phyloP scores from a whole-genome alignment of 129 eudicot species.

The Tagetes patula region DNA sequence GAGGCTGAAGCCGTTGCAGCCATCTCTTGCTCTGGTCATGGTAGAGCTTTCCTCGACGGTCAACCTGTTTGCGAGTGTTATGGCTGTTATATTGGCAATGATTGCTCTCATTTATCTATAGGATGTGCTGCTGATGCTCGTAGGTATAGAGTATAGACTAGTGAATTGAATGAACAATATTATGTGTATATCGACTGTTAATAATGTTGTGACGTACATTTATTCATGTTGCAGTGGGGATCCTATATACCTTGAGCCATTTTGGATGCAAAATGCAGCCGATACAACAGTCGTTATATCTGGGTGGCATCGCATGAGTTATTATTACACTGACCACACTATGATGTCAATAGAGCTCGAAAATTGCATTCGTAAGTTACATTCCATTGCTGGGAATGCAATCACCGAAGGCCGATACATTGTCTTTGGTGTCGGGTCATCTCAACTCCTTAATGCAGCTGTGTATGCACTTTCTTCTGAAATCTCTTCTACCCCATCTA shows the following conservation, averaged over 20 bases:
- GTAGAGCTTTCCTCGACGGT: slow-evolving; percentile 11
- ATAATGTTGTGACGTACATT: not conserved
- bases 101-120: slow-evolving; percentile 7
- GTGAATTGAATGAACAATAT: too few species aligned
- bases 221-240: not conserved
- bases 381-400: slow-evolving; percentile 39
- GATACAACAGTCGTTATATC: not conserved
- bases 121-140: not conserved
- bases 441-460: slow-evolving; percentile 63
- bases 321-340: not conserved
- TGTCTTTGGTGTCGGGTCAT: slow-evolving; percentile 55
- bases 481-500: slow-evolving; percentile 14
- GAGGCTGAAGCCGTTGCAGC: slow-evolving; percentile 14
- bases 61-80: slow-evolving; percentile 15
- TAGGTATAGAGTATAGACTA: not conserved
- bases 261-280: slow-evolving; percentile 4
- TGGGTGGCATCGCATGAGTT: slow-evolving; percentile 12
- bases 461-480: slow-evolving; percentile 53
- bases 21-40: slow-evolving; percentile 19
- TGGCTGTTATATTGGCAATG: not conserved
- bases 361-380: not conserved
- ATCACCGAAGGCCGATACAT: slow-evolving; percentile 49
- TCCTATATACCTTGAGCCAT: slow-evolving; percentile 1
- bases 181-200: not conserved
- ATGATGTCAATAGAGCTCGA: not conserved